Base-by-base conservation (phyloP, 1,284 basidiomycete genomes). In the Rhizoctonia solani region DNA sequence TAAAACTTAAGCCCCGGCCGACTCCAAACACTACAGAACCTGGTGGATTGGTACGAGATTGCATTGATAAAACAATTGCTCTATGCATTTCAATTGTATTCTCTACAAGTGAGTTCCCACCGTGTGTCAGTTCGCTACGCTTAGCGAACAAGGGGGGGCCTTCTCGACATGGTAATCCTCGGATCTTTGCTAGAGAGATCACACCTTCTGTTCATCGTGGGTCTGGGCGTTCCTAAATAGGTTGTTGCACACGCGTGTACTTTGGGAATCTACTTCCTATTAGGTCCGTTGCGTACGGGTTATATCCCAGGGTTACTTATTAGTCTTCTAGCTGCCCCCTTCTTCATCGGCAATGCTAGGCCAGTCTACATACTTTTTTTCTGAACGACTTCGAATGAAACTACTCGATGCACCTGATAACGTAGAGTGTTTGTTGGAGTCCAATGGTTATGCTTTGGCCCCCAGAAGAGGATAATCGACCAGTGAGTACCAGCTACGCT, bases 21-120 rank as follows among this genome's bases (percentile, higher is more conserved):
- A 32, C 32, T 4, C 9, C 44, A 34, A 25, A 11, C 14, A 49
- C 19, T 8, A 55, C 52, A 23, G 39, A 54, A 37, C 8, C 52
- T 54, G 32, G 52, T n/a, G n/a, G n/a, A n/a, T n/a, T n/a, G n/a
- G n/a, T n/a, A 54, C 52, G 39, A 30, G n/a, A n/a, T n/a, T n/a
- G n/a, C n/a, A n/a, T n/a, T n/a, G n/a, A n/a, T n/a, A n/a, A n/a
- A n/a, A n/a, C n/a, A n/a, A n/a, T 34, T 11, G 11, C 32, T 4
- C 4, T 11, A 11, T 4, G 11, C 11, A 34, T 34, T 34, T 34
- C 11, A 11, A 34, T 34, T 34, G n/a, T 34, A 44, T 44, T 16
- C 41, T 16, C 41, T 44, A 44, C 42, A 58, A n/a, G 44, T 30
- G 41, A 42, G 37, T 54, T 65, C 61, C 61, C 61, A 65, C 50